Conservation (phyloP, 345 rosid species). For the Hypericum androsaemum region DNA sequence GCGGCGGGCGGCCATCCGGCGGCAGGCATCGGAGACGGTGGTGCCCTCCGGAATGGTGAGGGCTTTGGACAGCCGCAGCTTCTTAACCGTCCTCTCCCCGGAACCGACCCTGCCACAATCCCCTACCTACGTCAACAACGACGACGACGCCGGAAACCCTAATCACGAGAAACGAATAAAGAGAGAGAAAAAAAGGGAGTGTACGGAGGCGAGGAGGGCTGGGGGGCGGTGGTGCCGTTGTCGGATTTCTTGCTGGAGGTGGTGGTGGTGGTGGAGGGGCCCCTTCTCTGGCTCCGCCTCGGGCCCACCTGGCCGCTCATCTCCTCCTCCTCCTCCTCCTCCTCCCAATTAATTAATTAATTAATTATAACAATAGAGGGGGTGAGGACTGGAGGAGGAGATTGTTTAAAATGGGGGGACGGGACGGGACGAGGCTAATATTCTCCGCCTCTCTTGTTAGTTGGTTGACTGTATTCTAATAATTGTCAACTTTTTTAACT, state of each 20-base stretch:
- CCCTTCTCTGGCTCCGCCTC: slow-evolving; percentile 37
- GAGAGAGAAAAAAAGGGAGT: not conserved
- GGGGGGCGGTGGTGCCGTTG: slow-evolving; percentile 36
- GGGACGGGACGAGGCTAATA: too few relatives aligned
- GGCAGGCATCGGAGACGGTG: slow-evolving; percentile 76
- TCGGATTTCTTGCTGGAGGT: slow-evolving; percentile 24
- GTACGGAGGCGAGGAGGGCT: slow-evolving; percentile 61
- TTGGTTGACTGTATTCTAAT: too few relatives aligned
- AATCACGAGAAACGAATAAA: too few relatives aligned
- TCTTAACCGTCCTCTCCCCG: slow-evolving; percentile 89
- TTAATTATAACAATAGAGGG: too few relatives aligned
- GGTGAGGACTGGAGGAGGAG: too few relatives aligned
- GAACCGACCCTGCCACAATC: slow-evolving; percentile 20
- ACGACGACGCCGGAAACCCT: not conserved
- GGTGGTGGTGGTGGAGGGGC: slow-evolving; percentile 39
- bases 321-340: not conserved
- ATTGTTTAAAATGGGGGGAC: too few relatives aligned
- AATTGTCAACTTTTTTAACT: too few relatives aligned
- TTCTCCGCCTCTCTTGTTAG: too few relatives aligned
- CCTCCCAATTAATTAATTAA: too few relatives aligned
- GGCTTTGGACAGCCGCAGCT: slow-evolving; percentile 80
- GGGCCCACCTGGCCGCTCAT: slow-evolving; percentile 60
- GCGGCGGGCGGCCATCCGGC: slow-evolving; percentile 91
- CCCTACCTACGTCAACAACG: not conserved
- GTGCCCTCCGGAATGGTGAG: slow-evolving; percentile 93